A percentile compares a stretch with the other conserved stretches of the same genome.
Conservation (phyloP, 257 asterid genomes). For the Nicotiana benthamiana region DNA sequence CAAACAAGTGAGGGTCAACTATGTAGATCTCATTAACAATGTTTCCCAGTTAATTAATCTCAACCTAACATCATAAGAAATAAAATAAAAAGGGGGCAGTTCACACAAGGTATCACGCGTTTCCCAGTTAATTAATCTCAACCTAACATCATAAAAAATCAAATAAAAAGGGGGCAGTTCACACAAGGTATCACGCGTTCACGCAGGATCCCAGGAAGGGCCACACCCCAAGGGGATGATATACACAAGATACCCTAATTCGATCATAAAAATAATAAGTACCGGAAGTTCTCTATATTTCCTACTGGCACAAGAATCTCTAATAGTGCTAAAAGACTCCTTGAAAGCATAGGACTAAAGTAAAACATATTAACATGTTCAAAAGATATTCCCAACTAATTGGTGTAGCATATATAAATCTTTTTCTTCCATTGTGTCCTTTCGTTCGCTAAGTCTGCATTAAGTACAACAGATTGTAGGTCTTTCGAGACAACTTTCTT, state of each 20-base stretch:
- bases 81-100: neutral
- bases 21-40: neutral
- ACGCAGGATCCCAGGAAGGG: too few relatives aligned
- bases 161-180: neutral
- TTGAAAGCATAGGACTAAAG: neutral
- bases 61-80: neutral
- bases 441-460: neutral
- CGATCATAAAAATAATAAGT: neutral
- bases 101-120: too few relatives aligned
- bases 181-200: too few relatives aligned
- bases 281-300: neutral
- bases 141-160: neutral
- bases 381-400: neutral
- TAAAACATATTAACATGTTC: neutral
- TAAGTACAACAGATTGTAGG: neutral
- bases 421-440: neutral
- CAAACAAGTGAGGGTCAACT: neutral
- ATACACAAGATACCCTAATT: too few relatives aligned
- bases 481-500: neutral
- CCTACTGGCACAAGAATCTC: neutral
- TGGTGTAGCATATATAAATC: neutral
- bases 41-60: neutral
- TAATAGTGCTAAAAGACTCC: neutral
- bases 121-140: too few relatives aligned
- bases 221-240: too few relatives aligned